Base-by-base conservation (phyloP, 345 rosid genomes). In the Eucalyptus pumila region DNA sequence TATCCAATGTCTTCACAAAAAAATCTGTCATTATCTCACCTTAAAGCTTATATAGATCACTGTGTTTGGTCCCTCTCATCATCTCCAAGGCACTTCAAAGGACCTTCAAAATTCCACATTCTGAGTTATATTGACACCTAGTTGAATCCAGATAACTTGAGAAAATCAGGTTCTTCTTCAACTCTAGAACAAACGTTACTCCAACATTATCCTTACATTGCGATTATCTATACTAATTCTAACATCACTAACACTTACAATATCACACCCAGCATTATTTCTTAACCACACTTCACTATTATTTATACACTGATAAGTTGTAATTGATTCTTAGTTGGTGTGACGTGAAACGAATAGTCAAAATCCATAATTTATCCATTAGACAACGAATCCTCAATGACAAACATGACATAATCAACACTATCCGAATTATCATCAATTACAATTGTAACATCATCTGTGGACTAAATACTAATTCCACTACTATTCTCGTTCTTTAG, bases 191-290 rank as follows among this genome's bases (percentile, higher is more conserved):
- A 62, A 30, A 27, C 10, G 2, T 30, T n/a, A 62, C 34, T 62
- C 72, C 9, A 30, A n/a, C 32, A 14, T 6, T 62, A 14, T 30
- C 5, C 5, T 14, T n/a, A 62, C 16, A 30, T 30, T 62, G 14
- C 17, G 0, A 30, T 13, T 14, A 30, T 62, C 3, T 7, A 30
- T 62, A 14, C 17, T 6, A n/a, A 62, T 62, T 62, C 72, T 62
- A 30, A 62, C 34, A 30, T 62, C 2, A n/a, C 72, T 30, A 60
- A 60, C 34, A 62, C 72, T 9, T 62, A 62, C 32, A 30, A 62
- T 7, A 62, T 14, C 8, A 15, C 16, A 6, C 8, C 32, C 9
- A 6, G 0, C 34, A 30, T 13, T 62, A n/a, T 62, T 62, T 14
- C 17, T 14, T 12, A 4, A 30, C 17, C 15, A n/a, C 34, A 62